Conservation (phyloP, 2,329 filamentous ascomycete genomes). For the Botrytis squamosa region DNA sequence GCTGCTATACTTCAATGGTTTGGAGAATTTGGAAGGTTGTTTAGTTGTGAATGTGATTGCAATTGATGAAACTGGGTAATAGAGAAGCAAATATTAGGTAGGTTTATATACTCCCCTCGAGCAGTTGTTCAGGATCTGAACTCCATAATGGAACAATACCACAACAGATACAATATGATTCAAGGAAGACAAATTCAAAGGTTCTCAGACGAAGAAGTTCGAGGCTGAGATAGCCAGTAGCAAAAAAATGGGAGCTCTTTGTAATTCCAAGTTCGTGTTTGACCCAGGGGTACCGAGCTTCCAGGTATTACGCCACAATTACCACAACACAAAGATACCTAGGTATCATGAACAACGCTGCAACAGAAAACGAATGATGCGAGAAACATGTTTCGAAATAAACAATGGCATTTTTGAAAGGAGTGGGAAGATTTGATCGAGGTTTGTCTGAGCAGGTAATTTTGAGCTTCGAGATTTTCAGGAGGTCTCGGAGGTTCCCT, state of each 20-base stretch:
- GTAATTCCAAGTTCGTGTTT: too few species aligned
- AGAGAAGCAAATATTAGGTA: too few species aligned
- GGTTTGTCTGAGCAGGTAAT: not conserved
- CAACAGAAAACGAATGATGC: not conserved
- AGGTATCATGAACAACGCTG: not conserved
- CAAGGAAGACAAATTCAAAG: not conserved
- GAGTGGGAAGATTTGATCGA: not conserved
- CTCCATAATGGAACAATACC: not conserved
- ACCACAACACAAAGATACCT: not conserved
- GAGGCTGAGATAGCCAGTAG: not conserved
- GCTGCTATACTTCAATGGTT: too few species aligned
- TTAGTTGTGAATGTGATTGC: too few species aligned
- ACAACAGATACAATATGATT: not conserved
- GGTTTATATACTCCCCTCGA: not conserved
- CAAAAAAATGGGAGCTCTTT: not conserved
- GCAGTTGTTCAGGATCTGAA: not conserved
- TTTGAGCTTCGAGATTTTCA: not conserved
- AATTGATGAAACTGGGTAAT: too few species aligned
- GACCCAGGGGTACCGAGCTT: not conserved
- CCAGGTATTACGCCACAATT: not conserved
- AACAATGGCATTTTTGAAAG: not conserved
- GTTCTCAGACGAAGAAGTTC: fast-evolving
- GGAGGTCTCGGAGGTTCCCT: not conserved
- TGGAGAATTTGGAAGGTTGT: too few species aligned
- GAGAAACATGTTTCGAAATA: not conserved